Percentiles rank a stretch among this genome's conserved stretches.
These are phyloP conservation scores for Diplodia corticola DNA, from an alignment of 2,329 filamentous ascomycete species.

Conservation along the genomic window DNA sequence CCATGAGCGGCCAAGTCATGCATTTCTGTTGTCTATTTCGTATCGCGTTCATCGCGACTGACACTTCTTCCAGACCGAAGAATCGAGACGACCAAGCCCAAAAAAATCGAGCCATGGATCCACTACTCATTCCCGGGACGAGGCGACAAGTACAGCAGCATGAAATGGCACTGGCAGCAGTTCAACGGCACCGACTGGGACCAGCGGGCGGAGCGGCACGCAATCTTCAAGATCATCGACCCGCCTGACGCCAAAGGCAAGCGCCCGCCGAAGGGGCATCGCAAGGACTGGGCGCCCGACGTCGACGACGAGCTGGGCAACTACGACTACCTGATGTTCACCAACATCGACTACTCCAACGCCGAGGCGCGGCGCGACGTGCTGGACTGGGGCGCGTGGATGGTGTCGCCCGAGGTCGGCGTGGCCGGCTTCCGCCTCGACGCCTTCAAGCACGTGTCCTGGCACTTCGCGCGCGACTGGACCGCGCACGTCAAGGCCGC, in stretches of 20 bases:
- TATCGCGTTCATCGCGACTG: background rate
- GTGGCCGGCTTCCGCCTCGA: slow-evolving; percentile 69
- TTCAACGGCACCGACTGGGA: slow-evolving; percentile 71
- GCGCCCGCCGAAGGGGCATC: slow-evolving; percentile 41
- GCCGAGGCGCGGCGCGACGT: slow-evolving; percentile 65
- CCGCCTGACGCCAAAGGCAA: background rate
- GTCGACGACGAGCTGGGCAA: slow-evolving; percentile 69
- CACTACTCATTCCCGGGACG: slow-evolving; percentile 66
- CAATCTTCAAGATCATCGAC: slow-evolving; percentile 64
- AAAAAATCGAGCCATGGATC: slow-evolving; percentile 68
- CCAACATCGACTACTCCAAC: slow-evolving; percentile 62
- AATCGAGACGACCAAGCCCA: slow-evolving; percentile 54
- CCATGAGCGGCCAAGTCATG: background rate
- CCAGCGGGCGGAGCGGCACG: slow-evolving; percentile 55
- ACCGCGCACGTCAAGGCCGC: slow-evolving; percentile 54
- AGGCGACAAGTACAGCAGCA: slow-evolving; percentile 57
- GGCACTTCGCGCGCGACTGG: slow-evolving; percentile 65
- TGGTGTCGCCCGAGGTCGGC: slow-evolving; percentile 57
- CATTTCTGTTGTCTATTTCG: background rate
- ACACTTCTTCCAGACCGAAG: slow-evolving; percentile 50
- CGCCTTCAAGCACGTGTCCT: slow-evolving; percentile 71
- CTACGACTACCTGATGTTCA: slow-evolving; percentile 69
- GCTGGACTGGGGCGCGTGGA: slow-evolving; percentile 67
- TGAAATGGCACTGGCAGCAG: slow-evolving; percentile 67
- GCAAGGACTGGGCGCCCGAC: slow-evolving; percentile 64